phyloP scores from a whole-genome alignment of 495 filamentous ascomycete genomes.

The Bacidia rubella region DNA sequence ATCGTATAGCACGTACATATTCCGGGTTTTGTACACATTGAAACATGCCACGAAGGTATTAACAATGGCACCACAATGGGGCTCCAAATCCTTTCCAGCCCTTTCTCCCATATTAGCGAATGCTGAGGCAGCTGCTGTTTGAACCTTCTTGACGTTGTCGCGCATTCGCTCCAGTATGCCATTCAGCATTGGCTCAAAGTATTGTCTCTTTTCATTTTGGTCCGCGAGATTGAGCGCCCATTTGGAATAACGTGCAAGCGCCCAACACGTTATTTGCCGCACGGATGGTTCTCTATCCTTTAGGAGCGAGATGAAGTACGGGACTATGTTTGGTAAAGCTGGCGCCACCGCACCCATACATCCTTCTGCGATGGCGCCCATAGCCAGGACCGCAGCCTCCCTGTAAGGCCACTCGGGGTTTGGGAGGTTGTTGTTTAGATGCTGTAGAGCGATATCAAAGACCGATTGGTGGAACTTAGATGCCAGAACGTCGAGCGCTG shows the following conservation, averaged over 20 bases:
- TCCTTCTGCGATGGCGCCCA: constrained; percentile 90
- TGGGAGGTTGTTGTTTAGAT: constrained; percentile 77
- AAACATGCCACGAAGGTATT: constrained; percentile 89
- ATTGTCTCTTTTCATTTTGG: constrained; percentile 51
- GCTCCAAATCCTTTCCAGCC: constrained; percentile 61
- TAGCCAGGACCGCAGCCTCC: constrained; percentile 86
- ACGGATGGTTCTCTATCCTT: constrained; percentile 84
- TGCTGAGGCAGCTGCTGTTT: constrained; percentile 90
- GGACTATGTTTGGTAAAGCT: constrained; percentile 80
- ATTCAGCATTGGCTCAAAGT: constrained; percentile 96
- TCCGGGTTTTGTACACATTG: constrained; percentile 88
- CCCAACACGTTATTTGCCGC: constrained; percentile 96
- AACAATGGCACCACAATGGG: constrained; percentile 82
- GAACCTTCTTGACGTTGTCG: constrained; percentile 92
- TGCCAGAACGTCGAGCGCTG: constrained; percentile 86
- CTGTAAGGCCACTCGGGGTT: constrained; percentile 84
- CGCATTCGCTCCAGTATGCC: constrained; percentile 89
- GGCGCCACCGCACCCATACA: constrained; percentile 84
- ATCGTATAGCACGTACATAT: constrained; percentile 98
- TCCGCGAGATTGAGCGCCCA: constrained; percentile 76
- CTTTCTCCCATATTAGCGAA: constrained; percentile 96
- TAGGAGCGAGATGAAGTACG: constrained; percentile 78
- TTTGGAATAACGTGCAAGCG: constrained; percentile 79
- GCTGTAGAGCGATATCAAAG: constrained; percentile 83
- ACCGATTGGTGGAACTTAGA: constrained; percentile 78